phyloP scores from a whole-genome alignment of 192 early-diverging fungal species.

The Paraglomus brasilianum region DNA sequence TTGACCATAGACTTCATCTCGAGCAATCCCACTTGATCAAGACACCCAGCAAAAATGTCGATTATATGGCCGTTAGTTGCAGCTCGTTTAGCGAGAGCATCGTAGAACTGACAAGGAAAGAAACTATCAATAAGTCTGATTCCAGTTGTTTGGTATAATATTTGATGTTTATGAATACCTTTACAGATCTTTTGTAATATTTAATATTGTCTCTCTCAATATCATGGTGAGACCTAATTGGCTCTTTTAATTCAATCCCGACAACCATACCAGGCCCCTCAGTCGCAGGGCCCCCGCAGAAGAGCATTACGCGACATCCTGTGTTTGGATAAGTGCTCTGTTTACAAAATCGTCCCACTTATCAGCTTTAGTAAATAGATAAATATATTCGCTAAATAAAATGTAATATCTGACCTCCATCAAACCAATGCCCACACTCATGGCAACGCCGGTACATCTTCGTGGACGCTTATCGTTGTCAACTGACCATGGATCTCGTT shows the following conservation, averaged over 20 bases:
- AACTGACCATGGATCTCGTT: slow-evolving; percentile 97
- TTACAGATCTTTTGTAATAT: slow-evolving; percentile 90
- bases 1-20: slow-evolving; percentile 95
- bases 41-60: slow-evolving; percentile 97
- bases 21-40: slow-evolving; percentile 95
- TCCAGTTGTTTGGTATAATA: neutral
- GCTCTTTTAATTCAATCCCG: slow-evolving; percentile 85
- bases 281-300: slow-evolving; percentile 88
- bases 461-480: slow-evolving; percentile 85
- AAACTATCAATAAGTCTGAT: neutral
- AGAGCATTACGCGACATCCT: slow-evolving; percentile 90
- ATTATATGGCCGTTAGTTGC: slow-evolving; percentile 87
- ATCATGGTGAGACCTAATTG: slow-evolving; percentile 97
- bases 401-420: slow-evolving; percentile 86
- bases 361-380: neutral
- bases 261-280: slow-evolving; percentile 97
- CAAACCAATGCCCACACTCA: slow-evolving; percentile 88
- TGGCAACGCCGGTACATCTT: slow-evolving; percentile 92
- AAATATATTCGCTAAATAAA: no score
- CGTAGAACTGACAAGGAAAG: slow-evolving; percentile 74
- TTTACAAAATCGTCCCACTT: no score
- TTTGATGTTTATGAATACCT: slow-evolving; percentile 46
- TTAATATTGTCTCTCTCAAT: slow-evolving; percentile 93
- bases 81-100: slow-evolving; percentile 80
- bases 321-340: slow-evolving; percentile 88